Percentiles rank a stretch among this genome's conserved stretches.
Conservation (phyloP, 805 yeast species). For the Saccharomycopsis capsularis region DNA sequence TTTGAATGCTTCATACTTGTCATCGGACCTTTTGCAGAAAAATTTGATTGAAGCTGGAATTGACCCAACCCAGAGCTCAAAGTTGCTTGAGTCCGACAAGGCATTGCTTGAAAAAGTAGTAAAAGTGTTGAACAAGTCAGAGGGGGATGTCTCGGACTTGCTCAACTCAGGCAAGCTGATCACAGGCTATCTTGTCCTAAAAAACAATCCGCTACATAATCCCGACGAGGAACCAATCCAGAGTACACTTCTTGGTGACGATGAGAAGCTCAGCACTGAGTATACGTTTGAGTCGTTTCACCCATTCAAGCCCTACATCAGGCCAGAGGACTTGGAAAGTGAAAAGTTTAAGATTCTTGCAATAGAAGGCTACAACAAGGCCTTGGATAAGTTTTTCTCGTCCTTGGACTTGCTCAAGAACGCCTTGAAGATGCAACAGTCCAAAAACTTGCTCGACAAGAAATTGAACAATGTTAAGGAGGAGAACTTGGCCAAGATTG, state of each 20-base stretch:
- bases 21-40: conserved; percentile 71
- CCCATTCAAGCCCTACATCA: conserved; percentile 53
- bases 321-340: conserved; percentile 24
- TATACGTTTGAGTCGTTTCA: conserved; percentile 59
- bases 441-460: conserved; percentile 66
- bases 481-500: conserved; percentile 67
- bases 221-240: conserved; percentile 24
- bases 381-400: conserved; percentile 80
- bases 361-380: conserved; percentile 64
- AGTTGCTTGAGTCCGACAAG: conserved; percentile 29
- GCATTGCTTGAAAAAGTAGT: conserved; percentile 30
- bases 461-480: conserved; percentile 66
- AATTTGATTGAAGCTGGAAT: conserved; percentile 41
- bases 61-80: conserved; percentile 36
- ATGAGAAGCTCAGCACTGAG: conserved; percentile 35
- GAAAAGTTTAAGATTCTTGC: conserved; percentile 33
- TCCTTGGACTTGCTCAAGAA: conserved; percentile 76
- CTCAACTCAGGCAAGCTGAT: conserved; percentile 31
- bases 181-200: conserved; percentile 58
- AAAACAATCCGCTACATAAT: conserved; percentile 46
- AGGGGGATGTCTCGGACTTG: conserved; percentile 35
- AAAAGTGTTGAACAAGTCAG: conserved; percentile 41
- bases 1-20: conserved; percentile 61
- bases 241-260: conserved; percentile 15
- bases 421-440: conserved; percentile 66